Percentiles rank a stretch among this genome's conserved stretches.
Conservation (phyloP, 352 stramenopile genomes). For the Phytophthora idaei region DNA sequence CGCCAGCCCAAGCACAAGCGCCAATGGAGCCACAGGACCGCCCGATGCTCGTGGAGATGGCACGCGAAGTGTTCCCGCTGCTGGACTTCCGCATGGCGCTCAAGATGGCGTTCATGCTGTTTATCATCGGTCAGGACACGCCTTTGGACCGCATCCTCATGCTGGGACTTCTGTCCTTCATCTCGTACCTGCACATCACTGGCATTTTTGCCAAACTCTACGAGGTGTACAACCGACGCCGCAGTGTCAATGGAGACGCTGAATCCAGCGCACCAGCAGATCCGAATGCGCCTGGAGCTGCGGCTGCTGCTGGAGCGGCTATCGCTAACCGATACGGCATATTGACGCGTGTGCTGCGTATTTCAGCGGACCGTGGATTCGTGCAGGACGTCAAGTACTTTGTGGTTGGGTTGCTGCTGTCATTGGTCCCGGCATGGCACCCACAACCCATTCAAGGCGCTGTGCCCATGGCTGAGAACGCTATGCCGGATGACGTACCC, state of each 20-base stretch:
- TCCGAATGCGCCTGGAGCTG: slow-evolving; percentile 28
- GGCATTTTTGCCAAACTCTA: slow-evolving; percentile 86
- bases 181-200: slow-evolving; percentile 84
- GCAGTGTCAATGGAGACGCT: slow-evolving; percentile 27
- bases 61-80: slow-evolving; percentile 62
- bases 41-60: slow-evolving; percentile 49
- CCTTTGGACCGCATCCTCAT: slow-evolving; percentile 76
- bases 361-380: slow-evolving; percentile 74
- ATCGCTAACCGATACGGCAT: slow-evolving; percentile 35
- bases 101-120: slow-evolving; percentile 91
- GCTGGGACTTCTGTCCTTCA: slow-evolving; percentile 72
- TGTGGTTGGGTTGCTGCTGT: slow-evolving; percentile 72
- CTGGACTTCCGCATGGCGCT: slow-evolving; percentile 78
- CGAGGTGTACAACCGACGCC: slow-evolving; percentile 62
- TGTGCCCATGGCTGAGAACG: slow-evolving; percentile 39
- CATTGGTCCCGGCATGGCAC: slow-evolving; percentile 82
- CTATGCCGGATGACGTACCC: slow-evolving; percentile 63
- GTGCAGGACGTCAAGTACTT: slow-evolving; percentile 84
- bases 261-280: slow-evolving; percentile 21
- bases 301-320: slow-evolving; percentile 17
- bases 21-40: slow-evolving; percentile 20
- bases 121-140: slow-evolving; percentile 88
- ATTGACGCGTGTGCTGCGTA: slow-evolving; percentile 62
- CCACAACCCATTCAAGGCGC: slow-evolving; percentile 56
- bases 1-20: slow-evolving; percentile 8